phyloP scores from a whole-genome alignment of 2,329 filamentous ascomycete species.

The Penicillium sp. region DNA sequence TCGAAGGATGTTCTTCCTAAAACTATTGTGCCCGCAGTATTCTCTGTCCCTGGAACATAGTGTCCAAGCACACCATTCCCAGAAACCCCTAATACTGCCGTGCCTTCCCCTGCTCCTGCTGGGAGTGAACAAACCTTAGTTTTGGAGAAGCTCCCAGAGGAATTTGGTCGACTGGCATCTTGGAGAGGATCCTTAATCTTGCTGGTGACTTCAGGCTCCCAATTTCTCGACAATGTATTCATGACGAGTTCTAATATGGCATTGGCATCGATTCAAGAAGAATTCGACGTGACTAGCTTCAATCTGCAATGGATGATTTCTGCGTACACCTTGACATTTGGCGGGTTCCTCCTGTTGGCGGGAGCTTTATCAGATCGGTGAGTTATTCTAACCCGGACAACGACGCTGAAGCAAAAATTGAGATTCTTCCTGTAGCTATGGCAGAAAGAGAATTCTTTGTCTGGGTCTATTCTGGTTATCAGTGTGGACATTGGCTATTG shows the following conservation, averaged over 20 bases:
- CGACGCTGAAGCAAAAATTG: conserved; percentile 2
- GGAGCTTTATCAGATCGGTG: conserved; percentile 28
- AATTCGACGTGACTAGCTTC: conserved; percentile 43
- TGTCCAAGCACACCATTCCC: conserved; percentile 15
- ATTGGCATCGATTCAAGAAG: conserved; percentile 49
- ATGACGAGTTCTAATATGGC: conserved; percentile 53
- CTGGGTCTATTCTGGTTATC: conserved; percentile 46
- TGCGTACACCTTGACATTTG: conserved; percentile 50
- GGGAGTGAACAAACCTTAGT: conserved; percentile 29
- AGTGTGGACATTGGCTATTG: conserved; percentile 45
- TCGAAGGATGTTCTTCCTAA: conserved; percentile 16
- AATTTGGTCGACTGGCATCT: conserved; percentile 45
- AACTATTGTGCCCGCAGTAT: conserved; percentile 26
- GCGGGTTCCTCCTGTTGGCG: conserved; percentile 32
- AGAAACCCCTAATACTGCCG: conserved; percentile 19
- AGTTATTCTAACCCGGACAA: not conserved
- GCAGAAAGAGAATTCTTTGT: conserved; percentile 48
- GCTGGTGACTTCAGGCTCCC: conserved; percentile 50
- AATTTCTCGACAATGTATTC: conserved; percentile 54
- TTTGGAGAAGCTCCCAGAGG: conserved; percentile 33
- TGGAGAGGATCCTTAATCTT: conserved; percentile 49
- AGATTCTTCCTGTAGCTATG: conserved; percentile 35
- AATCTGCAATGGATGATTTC: conserved; percentile 52
- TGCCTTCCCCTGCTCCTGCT: conserved; percentile 26
- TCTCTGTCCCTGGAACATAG: conserved; percentile 18